Evolutionary conservation across 2,329 filamentous ascomycete species (phyloP).

Genomic region (Scortechinia acanthostroma): DNA sequence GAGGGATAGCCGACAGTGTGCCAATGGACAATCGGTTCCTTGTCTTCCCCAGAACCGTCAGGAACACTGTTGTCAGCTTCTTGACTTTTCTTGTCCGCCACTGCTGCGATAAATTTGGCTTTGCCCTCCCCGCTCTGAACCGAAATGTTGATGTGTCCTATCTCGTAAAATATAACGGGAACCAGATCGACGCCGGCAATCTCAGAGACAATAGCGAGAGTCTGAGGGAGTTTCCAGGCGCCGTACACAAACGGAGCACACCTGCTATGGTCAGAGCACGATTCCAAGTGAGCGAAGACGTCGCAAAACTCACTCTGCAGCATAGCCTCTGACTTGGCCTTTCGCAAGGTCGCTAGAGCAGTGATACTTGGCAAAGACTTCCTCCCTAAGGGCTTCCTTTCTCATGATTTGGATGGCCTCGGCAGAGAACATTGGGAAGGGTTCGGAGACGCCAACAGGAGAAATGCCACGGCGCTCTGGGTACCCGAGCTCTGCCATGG

Average conservation of each 20-base stretch:
- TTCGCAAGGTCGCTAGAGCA: slow-evolving; percentile 23
- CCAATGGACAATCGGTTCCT: slow-evolving; percentile 50
- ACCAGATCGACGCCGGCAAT: slow-evolving; percentile 46
- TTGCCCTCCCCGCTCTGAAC: slow-evolving; percentile 28
- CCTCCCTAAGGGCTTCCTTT: slow-evolving; percentile 38
- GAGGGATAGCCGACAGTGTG: slow-evolving; percentile 62
- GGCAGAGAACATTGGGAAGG: slow-evolving; percentile 44
- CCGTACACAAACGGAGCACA: slow-evolving; percentile 48
- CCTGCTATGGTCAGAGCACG: slow-evolving; percentile 16
- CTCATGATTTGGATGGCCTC: slow-evolving; percentile 48
- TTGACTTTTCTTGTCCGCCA: slow-evolving; percentile 29
- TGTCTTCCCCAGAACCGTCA: slow-evolving; percentile 16
- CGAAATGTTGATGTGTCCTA: slow-evolving; percentile 41
- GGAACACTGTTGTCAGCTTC: slow-evolving; percentile 40
- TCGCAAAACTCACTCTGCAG: slow-evolving; percentile 6
- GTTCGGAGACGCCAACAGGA: slow-evolving; percentile 44
- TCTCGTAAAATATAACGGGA: slow-evolving; percentile 43
- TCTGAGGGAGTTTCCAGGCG: slow-evolving; percentile 17
- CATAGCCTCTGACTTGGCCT: slow-evolving; percentile 17
- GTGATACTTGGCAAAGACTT: slow-evolving; percentile 37
- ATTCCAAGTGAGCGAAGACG: not conserved
- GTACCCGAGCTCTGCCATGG: slow-evolving; percentile 46
- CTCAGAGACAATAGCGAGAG: slow-evolving; percentile 35
- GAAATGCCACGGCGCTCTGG: slow-evolving; percentile 38
- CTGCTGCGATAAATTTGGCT: slow-evolving; percentile 26